Evolutionary conservation across 768 basidiomycete species (phyloP), one percentile per base, ranked within the genome.

Genomic region (Mycena maculata): DNA sequence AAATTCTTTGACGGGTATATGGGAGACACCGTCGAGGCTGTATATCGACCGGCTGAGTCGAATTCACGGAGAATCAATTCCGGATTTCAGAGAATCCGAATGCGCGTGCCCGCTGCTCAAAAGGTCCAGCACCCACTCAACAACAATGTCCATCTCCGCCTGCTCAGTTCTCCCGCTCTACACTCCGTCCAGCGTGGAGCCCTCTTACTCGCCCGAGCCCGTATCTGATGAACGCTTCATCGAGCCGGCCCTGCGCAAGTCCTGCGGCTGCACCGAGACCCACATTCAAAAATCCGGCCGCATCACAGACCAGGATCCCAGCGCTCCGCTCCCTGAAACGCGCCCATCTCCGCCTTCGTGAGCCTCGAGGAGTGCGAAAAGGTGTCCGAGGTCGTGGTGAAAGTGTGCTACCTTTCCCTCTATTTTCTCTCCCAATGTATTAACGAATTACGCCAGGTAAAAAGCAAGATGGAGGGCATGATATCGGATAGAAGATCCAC

Each of bases 151-250:
- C 12, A 41, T 44, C 41, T 60, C 9, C 30, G 15, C 33, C 33
- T 27, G 11, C 59, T 30, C 48, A 5, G 39, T 49, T 0, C 79
- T 88, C 36, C 88, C 90, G 27, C 73, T 73, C 11, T 91, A 92
- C 72, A 81, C 87, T 0, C 82, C 86, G 0, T 85, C 88, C 9
- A 75, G 76, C 3, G 85, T 85, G 28, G 82, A 84, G 0, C 91
- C 90, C 1, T 72, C 78, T 11, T 92, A 92, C 72, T 88, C 90
- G 44, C 81, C 76, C 47, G 83, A 83, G 30, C 88, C 86, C 33
- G 74, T 80, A 6, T 76, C 76, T 5, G 86, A 84, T 27, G 90
- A 92, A 70, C 79, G 80, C 45, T 80, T 81, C 22, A 83, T 92
- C n/a, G 84, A 87, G 49, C 81, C 80, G 45, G 84, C 86, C 0